phyloP scores from a whole-genome alignment of 73 alveolate genomes.

The Diophrys appendiculata region DNA sequence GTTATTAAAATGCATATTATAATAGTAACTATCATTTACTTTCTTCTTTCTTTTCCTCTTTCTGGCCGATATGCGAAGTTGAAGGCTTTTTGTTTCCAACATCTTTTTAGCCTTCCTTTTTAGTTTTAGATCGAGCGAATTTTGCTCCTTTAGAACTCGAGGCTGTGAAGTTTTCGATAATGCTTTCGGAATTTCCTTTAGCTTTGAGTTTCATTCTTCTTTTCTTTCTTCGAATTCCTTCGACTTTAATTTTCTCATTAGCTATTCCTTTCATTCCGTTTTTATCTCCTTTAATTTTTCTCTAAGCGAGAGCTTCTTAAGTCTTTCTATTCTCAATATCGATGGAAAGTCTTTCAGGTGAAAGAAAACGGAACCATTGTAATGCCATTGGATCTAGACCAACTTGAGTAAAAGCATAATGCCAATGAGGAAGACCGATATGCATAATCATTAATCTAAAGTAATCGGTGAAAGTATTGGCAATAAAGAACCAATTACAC shows the following conservation, averaged over 20 bases:
- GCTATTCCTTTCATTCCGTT: conserved; percentile 18
- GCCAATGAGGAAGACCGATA: conserved; percentile 84
- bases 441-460: conserved; percentile 84
- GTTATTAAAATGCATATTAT: too few species aligned
- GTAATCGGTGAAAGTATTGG: conserved; percentile 80
- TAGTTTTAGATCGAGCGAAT: conserved; percentile 51
- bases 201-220: conserved; percentile 67
- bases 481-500: conserved; percentile 78
- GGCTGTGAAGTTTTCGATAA: conserved; percentile 70
- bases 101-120: conserved; percentile 33
- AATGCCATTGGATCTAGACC: conserved; percentile 78
- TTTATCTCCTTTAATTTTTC: conserved; percentile 45
- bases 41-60: not conserved
- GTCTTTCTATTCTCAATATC: conserved; percentile 70
- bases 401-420: conserved; percentile 79
- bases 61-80: not conserved
- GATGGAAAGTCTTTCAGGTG: conserved; percentile 81
- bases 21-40: not conserved
- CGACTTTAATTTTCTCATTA: conserved; percentile 31
- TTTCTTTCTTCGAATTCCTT: conserved; percentile 63
- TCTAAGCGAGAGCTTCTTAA: conserved; percentile 52
- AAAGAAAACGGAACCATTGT: conserved; percentile 75
- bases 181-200: conserved; percentile 59
- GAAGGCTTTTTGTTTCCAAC: not conserved
- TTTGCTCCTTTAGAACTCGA: conserved; percentile 61